A percentile compares a stretch with the other conserved stretches of the same genome.
Conservation (phyloP, 2,329 filamentous ascomycete species). For the Setomelanomma holmii region DNA sequence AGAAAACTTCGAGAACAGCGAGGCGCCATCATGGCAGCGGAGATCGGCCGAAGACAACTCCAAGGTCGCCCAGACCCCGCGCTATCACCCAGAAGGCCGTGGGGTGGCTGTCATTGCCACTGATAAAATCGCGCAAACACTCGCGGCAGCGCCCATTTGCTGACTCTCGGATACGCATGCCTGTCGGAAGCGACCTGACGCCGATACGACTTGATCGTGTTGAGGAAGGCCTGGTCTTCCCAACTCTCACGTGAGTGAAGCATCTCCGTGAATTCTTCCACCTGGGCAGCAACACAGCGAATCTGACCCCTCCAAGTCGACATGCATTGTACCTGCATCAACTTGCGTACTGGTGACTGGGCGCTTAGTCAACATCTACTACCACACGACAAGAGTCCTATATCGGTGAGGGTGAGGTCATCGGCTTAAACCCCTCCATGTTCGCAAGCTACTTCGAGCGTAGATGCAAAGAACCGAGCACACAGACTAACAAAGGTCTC, state of each 20-base stretch:
- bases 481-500: not conserved
- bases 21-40: slow-evolving; percentile 7
- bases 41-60: slow-evolving; percentile 16
- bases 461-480: not conserved
- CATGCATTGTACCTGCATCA: not conserved
- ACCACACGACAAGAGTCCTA: too few relatives aligned
- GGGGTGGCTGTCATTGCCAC: slow-evolving; percentile 8
- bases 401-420: not conserved
- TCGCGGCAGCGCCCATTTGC: slow-evolving; percentile 5
- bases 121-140: slow-evolving; percentile 19
- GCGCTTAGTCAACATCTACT: not conserved
- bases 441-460: not conserved
- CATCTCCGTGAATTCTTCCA: not conserved
- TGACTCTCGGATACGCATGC: not conserved
- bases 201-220: not conserved
- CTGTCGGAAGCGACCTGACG: slow-evolving; percentile 4
- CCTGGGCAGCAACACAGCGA: not conserved
- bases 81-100: slow-evolving; percentile 8
- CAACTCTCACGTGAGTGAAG: slow-evolving; percentile 1
- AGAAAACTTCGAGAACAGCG: slow-evolving; percentile 30
- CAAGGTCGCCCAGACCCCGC: slow-evolving; percentile 12
- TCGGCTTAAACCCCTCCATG: not conserved
- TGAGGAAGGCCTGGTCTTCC: not conserved
- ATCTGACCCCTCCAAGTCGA: not conserved
- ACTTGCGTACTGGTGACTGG: not conserved